Conservation (phyloP, 768 basidiomycete species). For the Mycena capillaripes region DNA sequence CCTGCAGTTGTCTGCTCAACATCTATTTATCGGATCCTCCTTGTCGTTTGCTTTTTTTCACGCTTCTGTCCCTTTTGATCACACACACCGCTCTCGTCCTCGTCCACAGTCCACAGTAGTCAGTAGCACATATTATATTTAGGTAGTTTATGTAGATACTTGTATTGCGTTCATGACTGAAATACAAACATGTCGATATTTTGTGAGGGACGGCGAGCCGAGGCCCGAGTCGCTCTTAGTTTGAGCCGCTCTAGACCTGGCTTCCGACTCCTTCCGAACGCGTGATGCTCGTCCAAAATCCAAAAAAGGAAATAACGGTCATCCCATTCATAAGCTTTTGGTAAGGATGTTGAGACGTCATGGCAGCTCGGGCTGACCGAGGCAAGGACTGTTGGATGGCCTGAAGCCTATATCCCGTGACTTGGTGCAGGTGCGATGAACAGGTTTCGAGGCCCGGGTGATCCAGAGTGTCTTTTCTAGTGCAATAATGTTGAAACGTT, state of each 20-base stretch:
- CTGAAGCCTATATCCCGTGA: too few species aligned
- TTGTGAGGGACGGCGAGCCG: too few species aligned
- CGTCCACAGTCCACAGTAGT: too few species aligned
- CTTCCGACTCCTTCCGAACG: too few species aligned
- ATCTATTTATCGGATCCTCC: conserved; percentile 4
- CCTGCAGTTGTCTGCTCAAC: not conserved
- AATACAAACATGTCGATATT: conserved; percentile 10
- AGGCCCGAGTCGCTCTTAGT: too few species aligned
- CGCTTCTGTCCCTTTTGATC: conserved; percentile 14
- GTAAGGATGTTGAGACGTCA: not conserved
- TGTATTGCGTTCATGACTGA: conserved; percentile 23
- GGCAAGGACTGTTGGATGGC: too few species aligned
- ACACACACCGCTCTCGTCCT: conserved; percentile 14
- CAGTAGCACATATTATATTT: conserved; percentile 34
- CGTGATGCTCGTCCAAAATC: not conserved
- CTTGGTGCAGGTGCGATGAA: too few species aligned
- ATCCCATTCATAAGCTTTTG: not conserved
- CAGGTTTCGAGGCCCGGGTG: too few species aligned
- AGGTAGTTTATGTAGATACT: conserved; percentile 29
- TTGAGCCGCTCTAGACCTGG: too few species aligned
- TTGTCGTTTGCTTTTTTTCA: conserved; percentile 1
- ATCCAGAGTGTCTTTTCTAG: too few species aligned
- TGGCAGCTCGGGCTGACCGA: too few species aligned
- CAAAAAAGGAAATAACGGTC: conserved; percentile 8
- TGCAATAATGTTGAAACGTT: too few species aligned